Base-by-base conservation (phyloP, 2,329 filamentous ascomycete genomes). In the Aspergillus tanneri region DNA sequence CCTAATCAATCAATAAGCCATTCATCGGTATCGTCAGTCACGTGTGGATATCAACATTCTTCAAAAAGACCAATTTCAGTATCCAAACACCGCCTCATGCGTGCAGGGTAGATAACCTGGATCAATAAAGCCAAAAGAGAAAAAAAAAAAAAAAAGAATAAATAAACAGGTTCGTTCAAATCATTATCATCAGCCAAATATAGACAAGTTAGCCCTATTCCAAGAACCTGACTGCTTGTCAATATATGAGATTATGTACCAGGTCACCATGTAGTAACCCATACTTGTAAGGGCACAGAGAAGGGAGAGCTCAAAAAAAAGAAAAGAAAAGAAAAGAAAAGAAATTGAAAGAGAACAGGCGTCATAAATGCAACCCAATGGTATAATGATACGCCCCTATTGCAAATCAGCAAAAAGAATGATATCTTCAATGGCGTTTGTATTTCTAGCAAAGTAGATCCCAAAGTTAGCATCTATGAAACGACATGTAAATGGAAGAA, bases 391-490 rank as follows among this genome's bases (percentile, higher is more conserved):
- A 35, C 38, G 28, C 16, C 38, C 3, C 10, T 14, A 40, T 23
- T 23, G 37, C 14, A 16, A 34, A 34, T 34, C 10, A 14, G 34
- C 34, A 14, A 19, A 37, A 42, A 41, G 21, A 25, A 32, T 28
- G 5, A 28, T 11, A 44, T 22, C 32, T 48, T 54, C 57, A 73
- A 56, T 72, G 65, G 43, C 62, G 64, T 60, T 73, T 73, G 57
- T 74, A 74, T 70, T 74, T 74, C 72, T 73, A 48, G 23, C 21
- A 11, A 45, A 1, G 9, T 39, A 53, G 12, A 34, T 8, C 30
- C 7, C 16, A 8, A 23, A 8, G 21, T 22, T 11, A 28, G n/a
- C 41, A 32, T 11, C n/a, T 23, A 34, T 19, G 22, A 10, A 18
- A 46, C 18, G 37, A 14, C 14, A 8, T 8, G 42, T 12, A 25